Percentiles rank a stretch among this genome's conserved stretches.
These are phyloP conservation scores for Trichomonas vaginalis DNA, from an alignment of 208 protist species.

Conservation along the genomic window DNA sequence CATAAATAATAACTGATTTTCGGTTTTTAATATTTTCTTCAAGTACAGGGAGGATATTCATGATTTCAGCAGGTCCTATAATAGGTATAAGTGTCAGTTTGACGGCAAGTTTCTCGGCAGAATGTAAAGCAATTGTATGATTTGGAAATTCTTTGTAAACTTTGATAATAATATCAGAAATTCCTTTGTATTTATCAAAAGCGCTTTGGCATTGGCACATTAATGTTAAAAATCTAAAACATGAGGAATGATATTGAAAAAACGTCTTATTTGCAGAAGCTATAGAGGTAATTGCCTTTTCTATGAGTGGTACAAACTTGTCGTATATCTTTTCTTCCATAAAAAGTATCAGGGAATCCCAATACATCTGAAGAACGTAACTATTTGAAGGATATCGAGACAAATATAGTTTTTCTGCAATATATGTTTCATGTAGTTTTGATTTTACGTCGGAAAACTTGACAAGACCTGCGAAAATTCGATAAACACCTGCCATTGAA, in stretches of 20 bases:
- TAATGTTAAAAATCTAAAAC: not conserved
- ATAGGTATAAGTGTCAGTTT: not conserved
- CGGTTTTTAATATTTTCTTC: not conserved
- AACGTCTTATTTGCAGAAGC: not conserved
- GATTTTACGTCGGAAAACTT: not conserved
- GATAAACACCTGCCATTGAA: not conserved
- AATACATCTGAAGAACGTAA: not conserved
- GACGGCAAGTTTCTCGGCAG: not conserved
- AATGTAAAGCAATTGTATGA: not conserved
- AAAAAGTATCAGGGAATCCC: not conserved
- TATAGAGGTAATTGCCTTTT: not conserved
- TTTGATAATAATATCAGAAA: not conserved
- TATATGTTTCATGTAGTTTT: not conserved
- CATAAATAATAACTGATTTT: not conserved
- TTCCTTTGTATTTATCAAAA: not conserved
- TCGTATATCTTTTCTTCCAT: not conserved
- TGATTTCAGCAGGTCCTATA: not conserved
- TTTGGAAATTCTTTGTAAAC: not conserved
- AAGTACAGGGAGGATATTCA: not conserved
- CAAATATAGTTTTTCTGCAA: not conserved
- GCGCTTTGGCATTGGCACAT: not conserved
- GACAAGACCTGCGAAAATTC: not conserved
- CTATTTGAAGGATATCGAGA: not conserved
- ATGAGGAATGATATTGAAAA: not conserved
- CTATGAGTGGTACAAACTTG: not conserved